Evolutionary conservation across 345 rosid genomes (phyloP), one percentile per base, ranked within the genome.

Genomic region (Pugionium dolabratum): DNA sequence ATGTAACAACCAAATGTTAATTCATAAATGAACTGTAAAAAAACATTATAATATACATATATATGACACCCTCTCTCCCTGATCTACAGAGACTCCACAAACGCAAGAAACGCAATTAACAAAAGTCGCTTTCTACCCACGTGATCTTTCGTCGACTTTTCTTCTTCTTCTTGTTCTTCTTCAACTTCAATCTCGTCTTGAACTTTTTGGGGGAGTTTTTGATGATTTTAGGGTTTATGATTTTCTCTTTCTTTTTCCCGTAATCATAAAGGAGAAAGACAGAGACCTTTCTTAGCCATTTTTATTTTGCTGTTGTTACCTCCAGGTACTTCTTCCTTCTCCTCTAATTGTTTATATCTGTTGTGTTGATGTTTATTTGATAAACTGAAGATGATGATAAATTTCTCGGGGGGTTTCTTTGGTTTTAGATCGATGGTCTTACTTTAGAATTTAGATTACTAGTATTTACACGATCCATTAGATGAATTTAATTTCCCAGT

Each of bases 141-240:
- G 72, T 73, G 72, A 73, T 59, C 71, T 53, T 59, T 59, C 71
- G 59, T 73, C 66, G 72, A 66, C 76, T 73, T 73, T 66, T 72
- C 71, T 64, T 40, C 64, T 29, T 0, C 70, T 50, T 36, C 68
- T 34, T 49, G 71, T 5, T 6, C 54, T 18, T 26, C 61, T 27
- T 48, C 69, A 4, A 34, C 58, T 7, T 50, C 51, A 4, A 6
- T 60, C 75, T 30, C 60, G 37, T 50, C 52, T 68, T 56, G 11
- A 9, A 10, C 2, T 2, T 64, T 72, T 57, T 35, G 8, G 41
- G 18, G 8, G 37, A 57, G 40, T 41, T 54, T 11, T n/a, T 31
- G 30, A 54, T 66, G 77, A 67, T 53, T 3, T 60, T 73, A 67
- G 77, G 77, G 77, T 67, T 67, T 29, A 52, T 59, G 53, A 44